Base-by-base conservation (phyloP, 2,329 filamentous ascomycete genomes). In the Metarhizium album region DNA sequence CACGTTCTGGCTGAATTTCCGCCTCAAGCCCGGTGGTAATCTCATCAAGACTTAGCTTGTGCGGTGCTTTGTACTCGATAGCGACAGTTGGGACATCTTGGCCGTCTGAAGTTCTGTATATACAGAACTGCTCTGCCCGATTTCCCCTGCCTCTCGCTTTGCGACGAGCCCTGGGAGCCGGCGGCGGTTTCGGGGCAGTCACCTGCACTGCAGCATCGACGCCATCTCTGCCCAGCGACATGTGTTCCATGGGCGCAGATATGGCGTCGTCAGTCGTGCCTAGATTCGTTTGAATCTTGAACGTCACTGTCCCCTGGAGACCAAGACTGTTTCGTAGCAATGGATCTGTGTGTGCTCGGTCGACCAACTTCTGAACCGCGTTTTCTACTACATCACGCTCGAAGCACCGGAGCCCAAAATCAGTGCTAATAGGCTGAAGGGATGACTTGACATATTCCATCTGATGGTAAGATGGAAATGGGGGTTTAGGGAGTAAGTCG, bases 51-150 rank as follows among this genome's bases (percentile, higher is more conserved):
- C 53, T 65, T 27, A 71, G 54, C 56, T 70, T 68, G 50, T 70
- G 60, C 23, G 66, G 68, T 29, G 66, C 52, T 53, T 70, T 69
- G 53, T 71, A 69, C 51, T 71, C 60, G 53, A 69, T 69, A 6
- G 63, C 64, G 22, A 63, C 11, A 6, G 18, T 16, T 1, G 49
- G 42, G 2, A 9, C 11, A 2, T 8, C 29, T 42, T 18, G n/a
- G 20, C 38, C 53, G 7, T 55, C 46, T 1, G 50, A 52, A 22
- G 33, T 50, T 0, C 50, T 45, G 50, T 57, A 57, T 38, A 61
- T 55, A 45, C 57, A 61, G 46, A 67, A 69, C 35, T 67, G 61
- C 51, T 69, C 64, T 45, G 58, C 64, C 50, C 51, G 58, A 42
- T 61, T 61, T 38, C 60, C 62, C 33, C 64, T 65, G 5, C 59